These are phyloP conservation scores for Pleurotus djamor DNA, from an alignment of 768 basidiomycete genomes.

Conservation along the genomic window DNA sequence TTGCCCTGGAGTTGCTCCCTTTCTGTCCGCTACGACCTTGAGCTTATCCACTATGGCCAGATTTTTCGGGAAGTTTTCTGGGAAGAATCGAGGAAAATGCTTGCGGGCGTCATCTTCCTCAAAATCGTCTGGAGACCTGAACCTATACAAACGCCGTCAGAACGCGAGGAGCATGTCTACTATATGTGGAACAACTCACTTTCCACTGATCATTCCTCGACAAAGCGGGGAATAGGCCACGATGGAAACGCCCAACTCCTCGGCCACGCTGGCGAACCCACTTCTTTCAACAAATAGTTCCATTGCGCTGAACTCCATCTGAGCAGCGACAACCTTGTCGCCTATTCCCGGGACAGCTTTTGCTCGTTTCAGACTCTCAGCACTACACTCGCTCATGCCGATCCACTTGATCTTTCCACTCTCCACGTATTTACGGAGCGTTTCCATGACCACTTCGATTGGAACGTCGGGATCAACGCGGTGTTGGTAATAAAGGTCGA, in stretches of 20 bases:
- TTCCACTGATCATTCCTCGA: constrained; percentile 34
- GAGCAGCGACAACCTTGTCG: constrained; percentile 25
- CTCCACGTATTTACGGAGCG: not conserved
- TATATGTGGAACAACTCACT: constrained; percentile 21
- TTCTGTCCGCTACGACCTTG: constrained; percentile 22
- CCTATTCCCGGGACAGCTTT: constrained; percentile 21
- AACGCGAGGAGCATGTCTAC: not conserved
- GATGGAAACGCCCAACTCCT: constrained; percentile 30
- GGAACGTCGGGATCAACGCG: constrained; percentile 24
- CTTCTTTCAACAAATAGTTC: not conserved
- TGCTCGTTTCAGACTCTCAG: constrained; percentile 22
- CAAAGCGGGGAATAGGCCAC: constrained; percentile 38
- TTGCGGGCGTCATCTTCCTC: constrained; percentile 28
- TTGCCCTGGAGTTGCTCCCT: constrained; percentile 29
- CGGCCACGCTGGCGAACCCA: constrained; percentile 11
- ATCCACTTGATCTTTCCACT: constrained; percentile 24
- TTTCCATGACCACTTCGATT: constrained; percentile 17
- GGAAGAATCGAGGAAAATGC: constrained; percentile 25
- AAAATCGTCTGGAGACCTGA: constrained; percentile 33
- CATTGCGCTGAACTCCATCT: constrained; percentile 6
- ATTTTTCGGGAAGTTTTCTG: constrained; percentile 45
- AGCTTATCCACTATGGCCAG: constrained; percentile 31
- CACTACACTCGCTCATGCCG: constrained; percentile 28
- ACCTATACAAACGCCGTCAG: constrained; percentile 13
- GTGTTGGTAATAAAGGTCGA: constrained; percentile 40